phyloP scores from a whole-genome alignment of 1,284 basidiomycete species.

The Cutaneotrichosporon cutaneum region DNA sequence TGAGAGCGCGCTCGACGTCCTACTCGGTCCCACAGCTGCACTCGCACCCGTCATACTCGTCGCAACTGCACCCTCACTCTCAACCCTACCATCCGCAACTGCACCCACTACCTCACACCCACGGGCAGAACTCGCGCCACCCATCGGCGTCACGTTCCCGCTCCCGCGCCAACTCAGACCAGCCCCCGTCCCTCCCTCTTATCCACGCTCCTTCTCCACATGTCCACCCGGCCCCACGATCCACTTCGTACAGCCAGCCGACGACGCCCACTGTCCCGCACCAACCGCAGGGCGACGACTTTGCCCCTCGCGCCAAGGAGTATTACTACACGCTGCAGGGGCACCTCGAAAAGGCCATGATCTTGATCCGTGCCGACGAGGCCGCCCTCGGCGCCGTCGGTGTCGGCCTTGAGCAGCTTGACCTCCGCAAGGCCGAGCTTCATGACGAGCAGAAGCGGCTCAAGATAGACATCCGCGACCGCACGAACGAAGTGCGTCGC shows the following conservation, averaged over 20 bases:
- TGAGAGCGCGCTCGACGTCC: background rate
- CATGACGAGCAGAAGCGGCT: background rate
- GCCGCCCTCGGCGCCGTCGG: background rate
- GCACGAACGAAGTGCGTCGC: constrained; percentile 1
- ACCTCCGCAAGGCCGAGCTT: constrained; percentile 1
- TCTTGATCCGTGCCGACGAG: background rate
- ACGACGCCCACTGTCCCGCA: background rate
- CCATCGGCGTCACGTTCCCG: background rate
- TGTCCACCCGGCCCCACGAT: background rate
- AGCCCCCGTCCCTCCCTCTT: background rate
- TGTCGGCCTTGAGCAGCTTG: background rate
- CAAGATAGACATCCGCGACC: constrained; percentile 5
- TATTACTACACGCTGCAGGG: constrained; percentile 5
- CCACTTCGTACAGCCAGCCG: background rate
- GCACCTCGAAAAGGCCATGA: background rate
- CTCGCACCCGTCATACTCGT: background rate
- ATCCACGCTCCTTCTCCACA: background rate
- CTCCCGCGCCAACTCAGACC: background rate
- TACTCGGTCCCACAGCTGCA: background rate
- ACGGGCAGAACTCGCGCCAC: background rate
- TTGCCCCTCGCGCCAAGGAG: background rate
- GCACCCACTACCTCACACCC: background rate
- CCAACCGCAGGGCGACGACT: background rate
- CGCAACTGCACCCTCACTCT: background rate
- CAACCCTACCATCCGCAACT: background rate